A percentile compares a stretch with the other conserved stretches of the same genome.
phyloP scores from a whole-genome alignment of 768 basidiomycete species.

The Tricholoma furcatifolium region DNA sequence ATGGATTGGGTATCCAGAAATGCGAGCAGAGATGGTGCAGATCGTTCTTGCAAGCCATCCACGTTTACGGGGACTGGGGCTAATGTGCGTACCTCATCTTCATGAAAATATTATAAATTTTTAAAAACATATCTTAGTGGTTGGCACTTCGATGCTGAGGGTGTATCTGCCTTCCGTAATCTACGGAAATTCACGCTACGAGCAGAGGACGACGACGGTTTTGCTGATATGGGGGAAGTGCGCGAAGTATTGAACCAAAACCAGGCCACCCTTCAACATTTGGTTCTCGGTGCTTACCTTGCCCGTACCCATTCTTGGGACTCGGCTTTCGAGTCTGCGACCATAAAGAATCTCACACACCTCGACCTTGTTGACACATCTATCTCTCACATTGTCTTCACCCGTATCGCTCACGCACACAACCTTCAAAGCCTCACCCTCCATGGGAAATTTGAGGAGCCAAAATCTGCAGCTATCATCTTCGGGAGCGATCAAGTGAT shows the following conservation, averaged over 20 bases:
- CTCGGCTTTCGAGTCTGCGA: slow-evolving; percentile 57
- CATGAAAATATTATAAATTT: neutral
- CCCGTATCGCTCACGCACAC: slow-evolving; percentile 62
- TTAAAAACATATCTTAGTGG: slow-evolving; percentile 38
- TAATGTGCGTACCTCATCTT: slow-evolving; percentile 41
- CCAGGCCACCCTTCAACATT: slow-evolving; percentile 52
- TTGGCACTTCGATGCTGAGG: slow-evolving; percentile 74
- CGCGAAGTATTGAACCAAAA: slow-evolving; percentile 63
- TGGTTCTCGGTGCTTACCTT: slow-evolving; percentile 70
- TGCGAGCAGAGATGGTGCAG: slow-evolving; percentile 66
- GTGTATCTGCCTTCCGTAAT: slow-evolving; percentile 59
- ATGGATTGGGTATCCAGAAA: slow-evolving; percentile 77
- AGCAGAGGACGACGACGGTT: slow-evolving; percentile 70
- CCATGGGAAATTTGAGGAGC: slow-evolving; percentile 65
- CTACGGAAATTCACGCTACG: slow-evolving; percentile 66
- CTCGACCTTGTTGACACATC: slow-evolving; percentile 70
- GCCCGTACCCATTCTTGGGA: slow-evolving; percentile 67
- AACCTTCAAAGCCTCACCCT: slow-evolving; percentile 61
- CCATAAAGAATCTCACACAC: slow-evolving; percentile 66
- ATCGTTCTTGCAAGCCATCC: slow-evolving; percentile 53
- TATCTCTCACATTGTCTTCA: slow-evolving; percentile 62
- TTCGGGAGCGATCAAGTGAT: slow-evolving; percentile 63
- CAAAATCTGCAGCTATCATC: slow-evolving; percentile 53
- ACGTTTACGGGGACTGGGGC: slow-evolving; percentile 52
- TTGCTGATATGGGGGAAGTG: slow-evolving; percentile 69